Evolutionary conservation across 78 protist species (phyloP).

Genomic region (Tieghemostelium lacteum): DNA sequence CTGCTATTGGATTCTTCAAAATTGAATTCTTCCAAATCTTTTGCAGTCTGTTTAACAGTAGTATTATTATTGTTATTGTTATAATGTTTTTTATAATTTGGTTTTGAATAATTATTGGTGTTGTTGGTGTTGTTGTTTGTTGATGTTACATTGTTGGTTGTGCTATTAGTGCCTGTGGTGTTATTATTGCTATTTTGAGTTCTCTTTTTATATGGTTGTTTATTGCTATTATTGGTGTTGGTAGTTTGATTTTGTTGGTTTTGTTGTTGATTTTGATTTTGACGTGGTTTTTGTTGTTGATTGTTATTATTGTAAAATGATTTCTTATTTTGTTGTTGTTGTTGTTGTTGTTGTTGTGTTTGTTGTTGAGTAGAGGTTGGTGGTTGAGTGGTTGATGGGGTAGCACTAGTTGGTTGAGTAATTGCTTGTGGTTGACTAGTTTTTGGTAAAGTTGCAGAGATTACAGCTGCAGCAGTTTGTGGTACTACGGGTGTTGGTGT

Average conservation of each 20-base stretch:
- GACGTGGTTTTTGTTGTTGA: slow-evolving; percentile 28
- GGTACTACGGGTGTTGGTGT: not conserved
- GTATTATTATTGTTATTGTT: not conserved
- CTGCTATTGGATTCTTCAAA: slow-evolving; percentile 54
- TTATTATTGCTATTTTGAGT: not conserved
- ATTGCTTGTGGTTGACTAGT: not conserved
- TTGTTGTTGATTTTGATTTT: slow-evolving; percentile 47
- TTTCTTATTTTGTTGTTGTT: slow-evolving; percentile 3
- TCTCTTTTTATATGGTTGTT: slow-evolving; percentile 26
- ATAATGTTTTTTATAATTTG: slow-evolving; percentile 8
- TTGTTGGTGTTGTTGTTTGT: not conserved
- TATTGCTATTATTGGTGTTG: not conserved
- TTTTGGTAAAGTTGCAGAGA: slow-evolving; percentile 24
- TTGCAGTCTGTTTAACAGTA: slow-evolving; percentile 1
- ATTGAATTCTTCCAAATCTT: slow-evolving; percentile 67
- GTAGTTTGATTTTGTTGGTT: slow-evolving; percentile 5
- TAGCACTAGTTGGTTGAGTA: not conserved
- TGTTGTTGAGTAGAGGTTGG: not conserved
- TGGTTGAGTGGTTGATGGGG: not conserved
- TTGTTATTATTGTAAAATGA: not conserved
- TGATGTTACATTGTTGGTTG: slow-evolving; percentile 14
- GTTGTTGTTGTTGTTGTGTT: not conserved
- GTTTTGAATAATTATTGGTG: slow-evolving; percentile 1
- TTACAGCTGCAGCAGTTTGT: slow-evolving; percentile 30
- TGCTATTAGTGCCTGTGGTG: not conserved